These are phyloP conservation scores for Astragalus glycyphyllos DNA, from an alignment of 306 rosid species.

Conservation along the genomic window DNA sequence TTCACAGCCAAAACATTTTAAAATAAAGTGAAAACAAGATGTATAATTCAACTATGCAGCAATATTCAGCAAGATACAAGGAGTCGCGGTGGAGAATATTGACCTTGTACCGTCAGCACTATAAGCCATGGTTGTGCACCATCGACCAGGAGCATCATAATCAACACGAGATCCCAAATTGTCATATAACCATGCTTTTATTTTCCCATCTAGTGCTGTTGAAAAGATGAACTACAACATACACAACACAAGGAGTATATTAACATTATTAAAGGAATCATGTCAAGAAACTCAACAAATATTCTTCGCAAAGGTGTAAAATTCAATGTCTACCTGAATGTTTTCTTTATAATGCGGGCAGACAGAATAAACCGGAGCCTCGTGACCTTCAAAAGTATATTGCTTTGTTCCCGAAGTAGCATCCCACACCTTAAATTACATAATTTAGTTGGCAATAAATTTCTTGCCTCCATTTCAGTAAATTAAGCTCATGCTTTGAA, in stretches of 20 bases:
- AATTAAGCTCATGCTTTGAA: slow-evolving; percentile 31
- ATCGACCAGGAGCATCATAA: slow-evolving; percentile 94
- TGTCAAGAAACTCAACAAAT: slow-evolving; percentile 9
- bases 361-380: slow-evolving; percentile 91
- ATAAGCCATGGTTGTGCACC: slow-evolving; percentile 97
- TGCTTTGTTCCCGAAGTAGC: slow-evolving; percentile 77
- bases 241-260: slow-evolving; percentile 22
- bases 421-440: slow-evolving; percentile 84
- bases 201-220: slow-evolving; percentile 94
- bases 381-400: slow-evolving; percentile 89
- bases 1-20: slow-evolving; percentile 24
- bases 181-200: slow-evolving; percentile 98
- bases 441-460: slow-evolving; percentile 41
- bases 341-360: slow-evolving; percentile 94
- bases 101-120: slow-evolving; percentile 97
- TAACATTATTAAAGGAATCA: slow-evolving; percentile 9
- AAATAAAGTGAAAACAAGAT: not conserved
- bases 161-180: slow-evolving; percentile 95
- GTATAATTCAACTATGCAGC: slow-evolving; percentile 16
- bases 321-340: slow-evolving; percentile 65
- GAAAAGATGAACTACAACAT: slow-evolving; percentile 87
- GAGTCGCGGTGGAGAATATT: slow-evolving; percentile 34
- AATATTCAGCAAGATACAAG: slow-evolving; percentile 9
- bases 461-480: slow-evolving; percentile 30
- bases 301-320: slow-evolving; percentile 2